These are phyloP conservation scores for Globisporangium nagaii DNA, from an alignment of 352 stramenopile species.

Conservation along the genomic window DNA sequence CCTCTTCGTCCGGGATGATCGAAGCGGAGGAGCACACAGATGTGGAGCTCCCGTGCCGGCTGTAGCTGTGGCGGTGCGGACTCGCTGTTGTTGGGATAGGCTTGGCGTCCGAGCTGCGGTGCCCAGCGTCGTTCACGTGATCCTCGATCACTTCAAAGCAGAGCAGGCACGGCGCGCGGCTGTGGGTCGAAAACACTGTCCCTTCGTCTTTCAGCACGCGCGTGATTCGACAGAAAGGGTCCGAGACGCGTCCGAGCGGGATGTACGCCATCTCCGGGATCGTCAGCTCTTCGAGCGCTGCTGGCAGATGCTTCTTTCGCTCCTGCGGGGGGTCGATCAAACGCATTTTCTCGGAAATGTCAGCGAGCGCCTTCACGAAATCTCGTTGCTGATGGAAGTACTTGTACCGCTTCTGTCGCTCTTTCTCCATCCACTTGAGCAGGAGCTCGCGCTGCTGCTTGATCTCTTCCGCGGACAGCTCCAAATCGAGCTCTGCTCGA, in stretches of 20 bases:
- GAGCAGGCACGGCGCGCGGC: slow-evolving; percentile 58
- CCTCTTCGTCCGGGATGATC: slow-evolving; percentile 34
- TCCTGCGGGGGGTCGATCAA: slow-evolving; percentile 51
- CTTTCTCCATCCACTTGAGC: slow-evolving; percentile 72
- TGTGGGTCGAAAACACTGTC: slow-evolving; percentile 81
- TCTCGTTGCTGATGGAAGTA: slow-evolving; percentile 78
- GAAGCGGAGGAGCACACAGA: slow-evolving; percentile 15
- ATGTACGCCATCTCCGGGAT: slow-evolving; percentile 77
- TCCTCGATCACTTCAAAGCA: slow-evolving; percentile 81
- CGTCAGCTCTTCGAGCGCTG: slow-evolving; percentile 28
- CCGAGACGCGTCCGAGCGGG: slow-evolving; percentile 60
- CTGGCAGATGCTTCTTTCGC: slow-evolving; percentile 58
- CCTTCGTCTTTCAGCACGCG: slow-evolving; percentile 66
- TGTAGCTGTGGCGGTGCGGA: not conserved
- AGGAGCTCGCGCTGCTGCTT: slow-evolving; percentile 43
- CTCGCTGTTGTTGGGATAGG: slow-evolving; percentile 1
- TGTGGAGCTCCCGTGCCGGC: slow-evolving; percentile 10
- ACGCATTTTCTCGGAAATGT: slow-evolving; percentile 74
- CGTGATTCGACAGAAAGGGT: slow-evolving; percentile 62
- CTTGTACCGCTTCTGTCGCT: slow-evolving; percentile 73
- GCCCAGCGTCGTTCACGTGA: slow-evolving; percentile 50
- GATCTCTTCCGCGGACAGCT: slow-evolving; percentile 7
- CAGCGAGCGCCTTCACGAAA: slow-evolving; percentile 60
- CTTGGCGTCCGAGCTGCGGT: slow-evolving; percentile 20
- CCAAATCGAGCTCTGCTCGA: not conserved